A percentile compares a stretch with the other conserved stretches of the same genome.
phyloP scores from a whole-genome alignment of 345 rosid genomes.

The Triadica sebifera region DNA sequence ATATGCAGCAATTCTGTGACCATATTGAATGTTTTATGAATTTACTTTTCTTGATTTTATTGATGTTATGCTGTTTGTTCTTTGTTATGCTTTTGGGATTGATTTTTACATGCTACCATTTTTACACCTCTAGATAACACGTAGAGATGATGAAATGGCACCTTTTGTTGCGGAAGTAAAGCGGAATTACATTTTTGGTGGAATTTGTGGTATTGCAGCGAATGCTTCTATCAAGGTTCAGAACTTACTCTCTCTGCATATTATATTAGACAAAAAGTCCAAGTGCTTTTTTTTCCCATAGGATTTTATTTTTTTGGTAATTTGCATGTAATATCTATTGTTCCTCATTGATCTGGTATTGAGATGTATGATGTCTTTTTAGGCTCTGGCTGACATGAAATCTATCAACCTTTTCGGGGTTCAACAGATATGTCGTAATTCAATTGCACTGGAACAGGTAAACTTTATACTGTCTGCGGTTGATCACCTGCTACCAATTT shows the following conservation, averaged over 20 bases:
- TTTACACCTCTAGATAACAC: conserved; percentile 64
- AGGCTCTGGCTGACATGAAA: conserved; percentile 87
- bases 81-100: conserved; percentile 9
- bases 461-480: background rate
- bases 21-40: background rate
- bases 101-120: conserved; percentile 5
- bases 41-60: background rate
- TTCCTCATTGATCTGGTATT: conserved; percentile 10
- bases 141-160: conserved; percentile 91
- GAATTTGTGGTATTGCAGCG: conserved; percentile 86
- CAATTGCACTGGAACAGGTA: conserved; percentile 97
- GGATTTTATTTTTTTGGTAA: conserved; percentile 3
- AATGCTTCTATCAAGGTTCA: conserved; percentile 84
- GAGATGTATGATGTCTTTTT: conserved; percentile 22
- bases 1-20: background rate
- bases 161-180: conserved; percentile 71
- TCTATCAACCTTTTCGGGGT: conserved; percentile 95
- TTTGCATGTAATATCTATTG: background rate
- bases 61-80: background rate
- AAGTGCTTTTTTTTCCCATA: background rate
- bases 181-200: conserved; percentile 91
- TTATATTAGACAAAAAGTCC: conserved; percentile 8
- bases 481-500: background rate
- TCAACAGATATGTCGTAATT: conserved; percentile 94
- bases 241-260: conserved; percentile 9